These are phyloP conservation scores for Purpureocillium takamizusanense DNA, from an alignment of 2,329 filamentous ascomycete genomes.

Conservation along the genomic window DNA sequence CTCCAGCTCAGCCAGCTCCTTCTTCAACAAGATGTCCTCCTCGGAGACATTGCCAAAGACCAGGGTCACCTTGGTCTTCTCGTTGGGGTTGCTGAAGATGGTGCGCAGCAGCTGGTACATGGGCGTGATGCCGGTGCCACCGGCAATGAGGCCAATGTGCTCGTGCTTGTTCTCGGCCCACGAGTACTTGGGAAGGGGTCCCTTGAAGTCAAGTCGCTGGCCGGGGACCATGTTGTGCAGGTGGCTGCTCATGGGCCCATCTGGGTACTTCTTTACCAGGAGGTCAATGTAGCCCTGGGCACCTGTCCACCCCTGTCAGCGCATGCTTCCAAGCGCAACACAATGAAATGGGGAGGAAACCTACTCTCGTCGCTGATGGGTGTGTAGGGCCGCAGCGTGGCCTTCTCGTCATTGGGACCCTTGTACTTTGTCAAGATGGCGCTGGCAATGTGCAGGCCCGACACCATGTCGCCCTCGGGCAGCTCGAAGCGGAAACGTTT, in stretches of 20 bases:
- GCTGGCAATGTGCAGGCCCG: slow-evolving; percentile 74
- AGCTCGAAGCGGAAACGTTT: slow-evolving; percentile 87
- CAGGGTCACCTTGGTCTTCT: slow-evolving; percentile 96
- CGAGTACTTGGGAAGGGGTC: slow-evolving; percentile 86
- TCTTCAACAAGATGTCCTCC: slow-evolving; percentile 85
- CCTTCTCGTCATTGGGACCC: slow-evolving; percentile 72
- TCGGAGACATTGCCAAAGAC: slow-evolving; percentile 86
- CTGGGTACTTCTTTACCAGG: slow-evolving; percentile 83
- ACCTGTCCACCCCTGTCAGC: slow-evolving; percentile 34
- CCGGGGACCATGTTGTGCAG: slow-evolving; percentile 75
- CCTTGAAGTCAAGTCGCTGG: slow-evolving; percentile 84
- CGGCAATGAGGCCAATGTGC: slow-evolving; percentile 81
- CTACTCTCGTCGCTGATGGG: slow-evolving; percentile 77
- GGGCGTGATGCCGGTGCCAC: slow-evolving; percentile 92
- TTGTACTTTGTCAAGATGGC: slow-evolving; percentile 90
- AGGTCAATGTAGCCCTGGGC: slow-evolving; percentile 76
- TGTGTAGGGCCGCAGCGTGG: slow-evolving; percentile 85
- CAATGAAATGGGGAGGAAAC: slow-evolving; percentile 10
- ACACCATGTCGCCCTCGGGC: slow-evolving; percentile 74
- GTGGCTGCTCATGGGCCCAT: slow-evolving; percentile 86
- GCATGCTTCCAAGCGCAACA: background rate
- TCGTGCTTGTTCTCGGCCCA: slow-evolving; percentile 90
- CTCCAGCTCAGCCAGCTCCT: slow-evolving; percentile 77
- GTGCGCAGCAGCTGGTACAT: slow-evolving; percentile 91
- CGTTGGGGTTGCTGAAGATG: slow-evolving; percentile 92